Conservation (phyloP, 83 land plant genomes). For the Picea engelmannii region DNA sequence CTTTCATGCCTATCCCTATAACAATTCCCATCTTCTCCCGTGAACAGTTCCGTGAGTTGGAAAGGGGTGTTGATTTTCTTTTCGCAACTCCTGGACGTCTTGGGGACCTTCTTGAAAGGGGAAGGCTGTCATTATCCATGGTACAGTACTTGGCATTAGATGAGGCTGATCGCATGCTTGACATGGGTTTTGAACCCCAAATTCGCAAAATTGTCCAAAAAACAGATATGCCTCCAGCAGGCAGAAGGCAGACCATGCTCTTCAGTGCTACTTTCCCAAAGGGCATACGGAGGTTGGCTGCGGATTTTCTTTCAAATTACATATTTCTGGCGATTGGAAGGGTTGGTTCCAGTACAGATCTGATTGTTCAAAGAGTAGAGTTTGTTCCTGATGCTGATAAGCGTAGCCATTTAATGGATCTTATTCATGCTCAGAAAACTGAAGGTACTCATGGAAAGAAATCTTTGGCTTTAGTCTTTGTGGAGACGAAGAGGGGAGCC, state of each 20-base stretch:
- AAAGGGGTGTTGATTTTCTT: slow-evolving; percentile 75
- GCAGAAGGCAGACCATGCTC: slow-evolving; percentile 80
- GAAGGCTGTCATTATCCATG: slow-evolving; percentile 52
- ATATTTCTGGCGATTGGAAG: slow-evolving; percentile 86
- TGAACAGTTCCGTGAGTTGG: slow-evolving; percentile 73
- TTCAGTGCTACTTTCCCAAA: slow-evolving; percentile 89
- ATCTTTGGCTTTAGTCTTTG: too few species aligned
- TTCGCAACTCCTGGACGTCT: slow-evolving; percentile 86
- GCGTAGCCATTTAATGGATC: slow-evolving; percentile 72
- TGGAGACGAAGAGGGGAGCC: too few species aligned
- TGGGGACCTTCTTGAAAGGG: slow-evolving; percentile 69
- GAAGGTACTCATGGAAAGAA: slow-evolving; percentile 43
- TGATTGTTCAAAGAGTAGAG: slow-evolving; percentile 72
- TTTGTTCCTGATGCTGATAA: slow-evolving; percentile 71
- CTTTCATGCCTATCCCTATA: too few species aligned
- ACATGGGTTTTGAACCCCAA: slow-evolving; percentile 91
- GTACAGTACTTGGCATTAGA: slow-evolving; percentile 67
- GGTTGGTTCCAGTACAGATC: slow-evolving; percentile 88
- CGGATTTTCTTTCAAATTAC: slow-evolving; percentile 76
- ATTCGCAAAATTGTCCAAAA: slow-evolving; percentile 74
- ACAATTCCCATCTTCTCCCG: too few species aligned
- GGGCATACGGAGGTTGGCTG: slow-evolving; percentile 63
- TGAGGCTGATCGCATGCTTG: slow-evolving; percentile 89
- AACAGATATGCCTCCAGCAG: slow-evolving; percentile 76
- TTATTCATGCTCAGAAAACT: slow-evolving; percentile 62